A percentile compares a stretch with the other conserved stretches of the same genome.
These are phyloP conservation scores for Pseudogymnoascus sp. DNA, from an alignment of 2,329 filamentous ascomycete species.

Conservation along the genomic window DNA sequence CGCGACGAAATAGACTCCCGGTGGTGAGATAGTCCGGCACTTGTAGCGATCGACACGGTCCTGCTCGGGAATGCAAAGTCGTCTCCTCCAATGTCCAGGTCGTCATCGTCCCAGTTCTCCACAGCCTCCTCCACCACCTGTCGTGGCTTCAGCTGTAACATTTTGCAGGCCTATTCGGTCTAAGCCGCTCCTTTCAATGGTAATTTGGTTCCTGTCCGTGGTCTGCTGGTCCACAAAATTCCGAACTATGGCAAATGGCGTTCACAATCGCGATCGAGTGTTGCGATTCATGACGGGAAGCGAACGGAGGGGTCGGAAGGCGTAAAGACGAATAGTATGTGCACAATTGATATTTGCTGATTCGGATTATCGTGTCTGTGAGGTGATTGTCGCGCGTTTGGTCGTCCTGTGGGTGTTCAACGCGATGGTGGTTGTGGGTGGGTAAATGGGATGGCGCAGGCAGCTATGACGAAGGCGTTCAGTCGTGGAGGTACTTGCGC, in stretches of 20 bases:
- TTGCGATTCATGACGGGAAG: not conserved
- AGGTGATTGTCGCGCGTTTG: not conserved
- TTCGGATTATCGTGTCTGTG: not conserved
- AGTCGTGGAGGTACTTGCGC: not conserved
- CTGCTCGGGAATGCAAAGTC: slow-evolving; percentile 51
- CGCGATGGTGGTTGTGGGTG: not conserved
- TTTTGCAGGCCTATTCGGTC: not conserved
- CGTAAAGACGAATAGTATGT: not conserved
- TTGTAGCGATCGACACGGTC: slow-evolving; percentile 31
- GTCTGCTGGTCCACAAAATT: not conserved
- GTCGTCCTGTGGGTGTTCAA: not conserved
- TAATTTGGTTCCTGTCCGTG: not conserved
- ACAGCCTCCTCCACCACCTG: slow-evolving; percentile 49
- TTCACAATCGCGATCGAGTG: not conserved
- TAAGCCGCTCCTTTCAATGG: not conserved
- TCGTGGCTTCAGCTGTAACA: slow-evolving; percentile 22
- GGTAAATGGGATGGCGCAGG: not conserved
- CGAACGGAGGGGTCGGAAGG: not conserved
- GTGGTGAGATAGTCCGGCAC: slow-evolving; percentile 39
- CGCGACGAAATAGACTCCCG: slow-evolving; percentile 78
- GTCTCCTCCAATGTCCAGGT: slow-evolving; percentile 64
- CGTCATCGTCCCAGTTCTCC: slow-evolving; percentile 75
- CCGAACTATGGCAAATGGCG: not conserved
- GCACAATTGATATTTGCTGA: not conserved
- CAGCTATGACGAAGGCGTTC: not conserved